Base-by-base conservation (phyloP, 1,284 basidiomycete genomes). In the Sanghuangporus sanghuang region DNA sequence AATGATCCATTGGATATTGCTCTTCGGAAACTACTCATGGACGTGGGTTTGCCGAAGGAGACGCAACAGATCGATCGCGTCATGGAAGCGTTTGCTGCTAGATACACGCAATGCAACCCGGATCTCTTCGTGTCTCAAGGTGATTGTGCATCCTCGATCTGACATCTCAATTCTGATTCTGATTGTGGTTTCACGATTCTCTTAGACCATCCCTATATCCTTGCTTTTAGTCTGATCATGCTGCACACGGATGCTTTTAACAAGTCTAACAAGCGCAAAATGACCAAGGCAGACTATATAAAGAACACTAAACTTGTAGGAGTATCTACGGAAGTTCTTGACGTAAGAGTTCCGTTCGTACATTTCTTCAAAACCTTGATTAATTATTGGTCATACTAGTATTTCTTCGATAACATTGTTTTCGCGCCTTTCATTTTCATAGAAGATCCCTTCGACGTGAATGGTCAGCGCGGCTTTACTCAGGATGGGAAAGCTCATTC, bases 221-320 rank as follows among this genome's bases (percentile, higher is more conserved):
- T 99, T 49, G 93, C 96, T 12, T 99, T 99, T 77, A 98, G 96
- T 69, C 80, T 99, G 71, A 97, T 99, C 73, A 98, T 99, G 95
- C 81, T 99, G 53, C 96, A 98, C 73, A 99, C 97, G 11, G 96
- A 99, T 73, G 92, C 91, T 1, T 99, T 98, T 81, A 99, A 99
- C 77, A 93, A 90, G 76, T 95, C 93, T 68, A 98, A 98, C 76
- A 98, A 94, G 77, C 89, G 89, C 67, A 98, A 98, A 78, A 99
- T 99, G 97, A 88, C 90, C 39, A 97, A 96, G 73, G 80, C 85
- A 1, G 95, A 96, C 71, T 98, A 98, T 72, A 81, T 97, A 67
- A 92, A 87, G 76, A 98, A 98, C 71, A 96, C 95, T 0, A 81
- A 85, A 59, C 81, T 96, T 66, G 91, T 94, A n/a, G 95, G 95